A percentile compares a stretch with the other conserved stretches of the same genome.
Conservation (phyloP, 2,329 filamentous ascomycete genomes). For the Cladobotryum protrusum region DNA sequence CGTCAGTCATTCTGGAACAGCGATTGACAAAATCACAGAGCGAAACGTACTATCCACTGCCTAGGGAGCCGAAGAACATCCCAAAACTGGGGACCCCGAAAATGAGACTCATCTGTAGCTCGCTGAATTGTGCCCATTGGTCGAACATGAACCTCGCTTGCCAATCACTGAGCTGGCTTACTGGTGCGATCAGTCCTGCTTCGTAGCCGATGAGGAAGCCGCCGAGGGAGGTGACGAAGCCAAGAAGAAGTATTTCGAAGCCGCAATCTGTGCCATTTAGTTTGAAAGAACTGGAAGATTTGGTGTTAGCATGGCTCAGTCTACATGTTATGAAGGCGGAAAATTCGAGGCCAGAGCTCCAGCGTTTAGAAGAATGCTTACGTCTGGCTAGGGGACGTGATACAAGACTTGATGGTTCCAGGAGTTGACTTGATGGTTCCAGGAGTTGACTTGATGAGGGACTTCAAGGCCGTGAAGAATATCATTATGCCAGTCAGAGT, state of each 20-base stretch:
- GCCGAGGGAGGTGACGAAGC: conserved; percentile 49
- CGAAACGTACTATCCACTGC: conserved; percentile 38
- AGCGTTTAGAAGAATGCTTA: too few species aligned
- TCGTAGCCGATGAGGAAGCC: conserved; percentile 60
- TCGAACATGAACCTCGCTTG: conserved; percentile 48
- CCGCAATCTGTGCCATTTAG: conserved; percentile 39
- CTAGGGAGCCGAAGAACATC: conserved; percentile 47
- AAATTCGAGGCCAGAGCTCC: too few species aligned
- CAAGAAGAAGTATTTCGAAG: conserved; percentile 37
- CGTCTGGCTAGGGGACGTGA: too few species aligned
- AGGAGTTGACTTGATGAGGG: too few species aligned
- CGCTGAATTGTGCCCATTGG: conserved; percentile 27
- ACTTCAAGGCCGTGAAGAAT: too few species aligned
- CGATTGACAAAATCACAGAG: neutral
- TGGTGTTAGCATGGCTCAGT: too few species aligned
- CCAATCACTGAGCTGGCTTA: conserved; percentile 48
- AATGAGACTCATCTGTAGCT: conserved; percentile 34
- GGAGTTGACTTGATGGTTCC: too few species aligned
- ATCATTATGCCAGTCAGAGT: too few species aligned
- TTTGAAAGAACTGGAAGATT: conserved; percentile 26
- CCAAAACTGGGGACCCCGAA: conserved; percentile 53
- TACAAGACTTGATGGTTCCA: too few species aligned
- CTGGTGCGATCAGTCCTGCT: conserved; percentile 52
- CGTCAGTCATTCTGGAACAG: neutral
- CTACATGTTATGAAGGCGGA: too few species aligned